Evolutionary conservation across 1,139 yeast species (phyloP).

Genomic region (Candida buenavistaensis): DNA sequence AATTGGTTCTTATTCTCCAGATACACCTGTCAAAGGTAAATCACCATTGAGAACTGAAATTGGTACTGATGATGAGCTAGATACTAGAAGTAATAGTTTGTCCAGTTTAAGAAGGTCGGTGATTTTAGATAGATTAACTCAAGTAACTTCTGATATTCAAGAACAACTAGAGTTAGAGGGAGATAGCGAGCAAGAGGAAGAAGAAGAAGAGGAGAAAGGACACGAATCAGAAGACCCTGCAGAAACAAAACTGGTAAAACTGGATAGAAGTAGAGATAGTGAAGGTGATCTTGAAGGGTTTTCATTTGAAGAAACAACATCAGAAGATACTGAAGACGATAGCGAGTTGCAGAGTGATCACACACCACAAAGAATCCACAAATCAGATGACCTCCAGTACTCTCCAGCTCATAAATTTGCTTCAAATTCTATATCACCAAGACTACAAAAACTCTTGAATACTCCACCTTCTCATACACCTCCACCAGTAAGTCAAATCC

Average conservation of each 20-base stretch:
- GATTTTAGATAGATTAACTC: conserved; percentile 39
- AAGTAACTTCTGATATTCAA: conserved; percentile 43
- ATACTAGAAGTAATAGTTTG: conserved; percentile 6
- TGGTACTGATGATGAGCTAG: conserved; percentile 9
- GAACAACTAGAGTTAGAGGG: conserved; percentile 28
- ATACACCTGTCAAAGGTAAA: conserved; percentile 24
- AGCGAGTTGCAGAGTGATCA: conserved; percentile 3
- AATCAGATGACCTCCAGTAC: not conserved
- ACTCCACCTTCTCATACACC: conserved; percentile 5
- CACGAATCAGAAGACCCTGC: conserved; percentile 3
- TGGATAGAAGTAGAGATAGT: not conserved
- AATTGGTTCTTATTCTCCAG: conserved; percentile 39
- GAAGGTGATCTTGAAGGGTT: conserved; percentile 16
- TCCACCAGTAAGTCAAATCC: conserved; percentile 7
- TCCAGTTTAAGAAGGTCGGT: conserved; percentile 34
- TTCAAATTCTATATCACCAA: conserved; percentile 1
- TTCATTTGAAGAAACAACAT: conserved; percentile 13
- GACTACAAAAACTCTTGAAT: conserved; percentile 1
- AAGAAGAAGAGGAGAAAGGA: conserved; percentile 4
- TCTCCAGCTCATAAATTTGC: conserved; percentile 1
- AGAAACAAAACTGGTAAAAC: too few species aligned
- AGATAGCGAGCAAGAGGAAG: conserved; percentile 14
- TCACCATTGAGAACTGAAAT: conserved; percentile 13
- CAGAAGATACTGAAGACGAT: conserved; percentile 1
- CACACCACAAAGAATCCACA: not conserved